A percentile compares a stretch with the other conserved stretches of the same genome.
phyloP scores from a whole-genome alignment of 2,329 filamentous ascomycete species.

The Ceratocystis colombiana region DNA sequence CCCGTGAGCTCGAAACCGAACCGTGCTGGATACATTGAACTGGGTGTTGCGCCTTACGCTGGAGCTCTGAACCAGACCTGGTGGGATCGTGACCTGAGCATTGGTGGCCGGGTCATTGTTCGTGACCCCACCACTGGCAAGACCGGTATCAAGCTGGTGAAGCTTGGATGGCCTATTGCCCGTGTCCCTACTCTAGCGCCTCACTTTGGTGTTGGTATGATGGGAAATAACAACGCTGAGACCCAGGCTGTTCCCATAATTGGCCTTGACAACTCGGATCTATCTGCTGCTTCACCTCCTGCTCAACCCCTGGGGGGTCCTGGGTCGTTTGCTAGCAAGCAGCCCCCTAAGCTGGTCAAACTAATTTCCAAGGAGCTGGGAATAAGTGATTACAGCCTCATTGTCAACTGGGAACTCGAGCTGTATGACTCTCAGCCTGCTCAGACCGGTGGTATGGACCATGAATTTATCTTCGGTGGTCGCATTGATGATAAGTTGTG shows the following conservation, averaged over 20 bases:
- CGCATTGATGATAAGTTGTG: constrained; percentile 97
- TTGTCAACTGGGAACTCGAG: constrained; percentile 95
- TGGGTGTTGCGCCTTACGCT: constrained; percentile 87
- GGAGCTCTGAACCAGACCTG: constrained; percentile 80
- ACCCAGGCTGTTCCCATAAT: constrained; percentile 92
- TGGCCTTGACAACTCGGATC: constrained; percentile 66
- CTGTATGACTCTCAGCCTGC: constrained; percentile 86
- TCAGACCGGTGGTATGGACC: constrained; percentile 70
- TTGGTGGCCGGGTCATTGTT: constrained; percentile 81
- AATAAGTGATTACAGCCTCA: constrained; percentile 54
- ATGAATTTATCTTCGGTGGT: constrained; percentile 89
- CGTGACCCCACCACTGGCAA: constrained; percentile 62
- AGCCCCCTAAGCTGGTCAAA: constrained; percentile 75
- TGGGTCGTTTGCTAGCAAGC: constrained; percentile 67
- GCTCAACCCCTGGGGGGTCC: constrained; percentile 44
- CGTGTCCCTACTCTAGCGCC: constrained; percentile 84
- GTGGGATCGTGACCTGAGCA: constrained; percentile 92
- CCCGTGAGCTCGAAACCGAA: constrained; percentile 76
- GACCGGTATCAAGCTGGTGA: constrained; percentile 71
- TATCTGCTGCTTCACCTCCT: constrained; percentile 32
- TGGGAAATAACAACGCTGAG: constrained; percentile 64
- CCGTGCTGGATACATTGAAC: constrained; percentile 75
- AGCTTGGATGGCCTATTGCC: constrained; percentile 89
- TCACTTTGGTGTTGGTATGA: constrained; percentile 74
- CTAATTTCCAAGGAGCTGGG: constrained; percentile 71